Conservation (phyloP, 2,329 filamentous ascomycete species). For the Stachybotrys chartarum region DNA sequence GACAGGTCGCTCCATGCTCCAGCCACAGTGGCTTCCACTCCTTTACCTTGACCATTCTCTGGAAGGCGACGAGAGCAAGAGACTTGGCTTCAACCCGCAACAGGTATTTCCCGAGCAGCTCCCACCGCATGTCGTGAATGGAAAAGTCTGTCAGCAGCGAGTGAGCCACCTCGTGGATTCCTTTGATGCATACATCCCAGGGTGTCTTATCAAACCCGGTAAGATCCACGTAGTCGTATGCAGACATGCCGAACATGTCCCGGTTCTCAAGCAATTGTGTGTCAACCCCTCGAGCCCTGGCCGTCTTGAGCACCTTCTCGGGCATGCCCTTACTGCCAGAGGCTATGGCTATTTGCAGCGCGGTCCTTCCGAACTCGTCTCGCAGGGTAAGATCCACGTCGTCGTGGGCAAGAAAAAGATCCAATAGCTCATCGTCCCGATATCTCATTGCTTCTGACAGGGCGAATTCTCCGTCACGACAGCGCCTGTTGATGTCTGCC, state of each 20-base stretch:
- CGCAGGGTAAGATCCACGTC: slow-evolving; percentile 5
- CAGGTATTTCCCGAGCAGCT: slow-evolving; percentile 7
- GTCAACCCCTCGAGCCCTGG: slow-evolving; percentile 4
- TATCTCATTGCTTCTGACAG: slow-evolving; percentile 7
- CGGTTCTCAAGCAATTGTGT: slow-evolving; percentile 4
- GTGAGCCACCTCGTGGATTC: slow-evolving; percentile 4
- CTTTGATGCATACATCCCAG: slow-evolving; percentile 2
- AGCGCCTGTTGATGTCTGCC: slow-evolving; percentile 7
- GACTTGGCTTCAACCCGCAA: slow-evolving; percentile 5
- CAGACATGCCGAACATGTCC: slow-evolving; percentile 9
- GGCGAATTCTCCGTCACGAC: slow-evolving; percentile 4
- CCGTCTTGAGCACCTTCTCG: slow-evolving; percentile 4
- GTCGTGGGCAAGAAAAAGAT: slow-evolving; percentile 5
- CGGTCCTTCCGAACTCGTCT: slow-evolving; percentile 7
- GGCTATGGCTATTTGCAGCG: slow-evolving; percentile 7
- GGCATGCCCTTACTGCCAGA: slow-evolving; percentile 5
- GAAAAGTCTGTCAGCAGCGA: slow-evolving; percentile 5
- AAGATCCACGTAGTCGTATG: slow-evolving; percentile 1
- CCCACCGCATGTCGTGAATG: slow-evolving; percentile 3
- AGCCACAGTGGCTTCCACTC: slow-evolving; percentile 5
- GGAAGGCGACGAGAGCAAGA: slow-evolving; percentile 8
- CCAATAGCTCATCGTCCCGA: slow-evolving; percentile 2
- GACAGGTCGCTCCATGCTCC: slow-evolving; percentile 6
- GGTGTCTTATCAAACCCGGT: neutral
- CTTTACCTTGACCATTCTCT: slow-evolving; percentile 3